Base-by-base conservation (phyloP, 306 rosid species). In the Malus orientalis region DNA sequence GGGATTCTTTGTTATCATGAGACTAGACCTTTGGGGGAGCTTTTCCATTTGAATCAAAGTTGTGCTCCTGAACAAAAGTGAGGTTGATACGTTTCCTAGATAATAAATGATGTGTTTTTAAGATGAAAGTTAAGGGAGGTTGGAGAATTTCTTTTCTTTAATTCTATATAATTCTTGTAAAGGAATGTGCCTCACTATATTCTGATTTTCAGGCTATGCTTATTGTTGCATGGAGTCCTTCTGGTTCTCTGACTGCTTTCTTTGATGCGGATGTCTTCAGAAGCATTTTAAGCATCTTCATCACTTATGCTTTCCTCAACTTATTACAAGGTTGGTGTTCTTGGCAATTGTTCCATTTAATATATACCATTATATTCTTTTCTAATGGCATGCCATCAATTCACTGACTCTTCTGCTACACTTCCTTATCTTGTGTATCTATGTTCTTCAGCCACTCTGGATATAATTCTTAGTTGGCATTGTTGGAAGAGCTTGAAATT, bases 401-500 rank as follows among this genome's bases (percentile, higher is more conserved):
- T 69, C 8, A 63, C 1, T 55, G 30, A 58, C 47, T 80, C 33
- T 32, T 23, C 1, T 40, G 49, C 42, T 62, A 25, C 57, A 61
- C 65, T 73, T 64, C 32, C 47, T 66, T 64, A 47, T 78, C 32
- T 63, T 74, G 53, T 86, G 60, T 64, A 53, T 78, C 69, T 75
- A 65, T 82, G 81, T 64, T 78, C 45, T 88, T 87, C 97, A 96
- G 99, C 84, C 11, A 74, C 90, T 67, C 80, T 96, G 69, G 99
- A 96, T 81, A 96, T 92, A 70, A 77, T 92, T 81, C 91, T 96
- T 49, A 79, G 92, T 85, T 92, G 82, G 85, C 82, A 82, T 84
- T 97, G 98, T 59, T 91, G 93, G 97, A 85, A 75, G 90, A 92
- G 91, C 89, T 91, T 96, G 95, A 92, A 92, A 60, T 81, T 85